These are phyloP conservation scores for Aspergillus nanangensis DNA, from an alignment of 495 filamentous ascomycete species.

Conservation along the genomic window DNA sequence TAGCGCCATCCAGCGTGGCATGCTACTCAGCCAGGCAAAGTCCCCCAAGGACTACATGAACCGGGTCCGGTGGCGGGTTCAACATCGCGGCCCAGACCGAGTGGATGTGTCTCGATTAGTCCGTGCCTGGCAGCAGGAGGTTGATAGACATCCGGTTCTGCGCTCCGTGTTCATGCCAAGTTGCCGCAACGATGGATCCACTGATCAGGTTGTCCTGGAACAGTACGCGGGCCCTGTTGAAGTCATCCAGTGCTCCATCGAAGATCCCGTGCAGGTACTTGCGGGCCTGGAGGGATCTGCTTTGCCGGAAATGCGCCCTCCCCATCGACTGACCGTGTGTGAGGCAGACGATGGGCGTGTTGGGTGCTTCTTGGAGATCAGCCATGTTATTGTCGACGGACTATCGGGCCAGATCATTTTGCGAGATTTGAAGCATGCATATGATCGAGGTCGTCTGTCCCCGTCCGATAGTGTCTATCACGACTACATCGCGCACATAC, in stretches of 20 bases:
- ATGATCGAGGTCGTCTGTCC: not conserved
- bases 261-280: too few species aligned
- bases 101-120: not conserved
- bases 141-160: conserved; percentile 16
- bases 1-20: not conserved
- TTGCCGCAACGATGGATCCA: conserved; percentile 41
- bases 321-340: not conserved
- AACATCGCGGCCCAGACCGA: not conserved
- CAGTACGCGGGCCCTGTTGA: not conserved
- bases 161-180: not conserved
- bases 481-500: not conserved
- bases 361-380: not conserved
- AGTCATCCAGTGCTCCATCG: too few species aligned
- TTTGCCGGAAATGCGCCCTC: not conserved
- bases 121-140: not conserved
- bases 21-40: too few species aligned
- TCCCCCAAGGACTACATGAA: not conserved
- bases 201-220: conserved; percentile 31
- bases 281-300: too few species aligned
- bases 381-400: not conserved
- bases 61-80: not conserved
- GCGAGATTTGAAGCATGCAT: not conserved
- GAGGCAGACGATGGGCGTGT: not conserved
- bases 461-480: not conserved
- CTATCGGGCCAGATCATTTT: not conserved